Evolutionary conservation across 352 stramenopile species (phyloP).

Genomic region (Pythium angustatum): DNA sequence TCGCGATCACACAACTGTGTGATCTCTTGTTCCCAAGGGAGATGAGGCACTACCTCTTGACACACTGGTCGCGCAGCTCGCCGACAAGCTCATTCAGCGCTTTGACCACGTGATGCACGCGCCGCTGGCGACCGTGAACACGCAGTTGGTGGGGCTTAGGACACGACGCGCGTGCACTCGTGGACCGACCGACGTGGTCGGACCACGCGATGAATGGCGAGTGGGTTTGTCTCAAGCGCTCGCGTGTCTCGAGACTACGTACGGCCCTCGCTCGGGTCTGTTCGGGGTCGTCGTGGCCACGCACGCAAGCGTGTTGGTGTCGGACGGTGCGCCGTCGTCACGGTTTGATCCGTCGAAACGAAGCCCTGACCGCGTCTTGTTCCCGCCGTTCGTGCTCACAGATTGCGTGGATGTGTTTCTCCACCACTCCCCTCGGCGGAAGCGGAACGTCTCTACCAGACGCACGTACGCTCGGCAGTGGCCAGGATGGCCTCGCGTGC

Average conservation of each 20-base stretch:
- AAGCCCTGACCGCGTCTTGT: background rate
- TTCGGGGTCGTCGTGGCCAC: too few relatives aligned
- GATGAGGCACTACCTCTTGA: background rate
- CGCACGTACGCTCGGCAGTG: background rate
- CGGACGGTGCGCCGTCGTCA: background rate
- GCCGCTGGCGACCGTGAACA: background rate
- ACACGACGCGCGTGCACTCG: too few relatives aligned
- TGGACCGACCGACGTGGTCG: too few relatives aligned
- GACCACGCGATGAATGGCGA: too few relatives aligned
- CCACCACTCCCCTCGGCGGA: background rate
- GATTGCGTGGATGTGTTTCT: background rate
- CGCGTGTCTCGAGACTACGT: too few relatives aligned
- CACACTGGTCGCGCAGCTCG: background rate
- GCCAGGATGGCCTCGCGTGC: background rate
- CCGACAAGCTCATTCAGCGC: background rate
- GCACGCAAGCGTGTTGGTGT: background rate
- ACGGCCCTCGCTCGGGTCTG: too few relatives aligned
- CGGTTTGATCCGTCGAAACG: background rate
- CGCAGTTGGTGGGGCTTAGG: too few relatives aligned
- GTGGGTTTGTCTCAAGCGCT: too few relatives aligned
- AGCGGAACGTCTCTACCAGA: background rate
- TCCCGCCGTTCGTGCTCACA: slow-evolving; percentile 7
- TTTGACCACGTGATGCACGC: slow-evolving; percentile 1
- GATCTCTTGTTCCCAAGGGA: background rate
- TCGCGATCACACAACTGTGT: background rate